A percentile compares a stretch with the other conserved stretches of the same genome.
phyloP scores from a whole-genome alignment of 208 protist species.

The Leptomonas pyrrhocoris region DNA sequence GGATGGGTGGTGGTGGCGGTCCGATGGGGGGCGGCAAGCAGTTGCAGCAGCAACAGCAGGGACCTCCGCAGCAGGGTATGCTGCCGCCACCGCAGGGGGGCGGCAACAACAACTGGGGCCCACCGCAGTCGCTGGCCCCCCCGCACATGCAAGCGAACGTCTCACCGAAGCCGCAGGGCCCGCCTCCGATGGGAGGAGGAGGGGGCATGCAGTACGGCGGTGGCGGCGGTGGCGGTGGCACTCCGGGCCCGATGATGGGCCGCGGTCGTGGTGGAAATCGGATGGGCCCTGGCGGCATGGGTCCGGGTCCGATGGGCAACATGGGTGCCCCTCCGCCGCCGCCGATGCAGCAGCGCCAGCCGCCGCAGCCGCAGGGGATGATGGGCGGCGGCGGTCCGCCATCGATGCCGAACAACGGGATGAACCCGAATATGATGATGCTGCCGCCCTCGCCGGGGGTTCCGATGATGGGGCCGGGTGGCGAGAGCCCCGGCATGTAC shows the following conservation, averaged over 20 bases:
- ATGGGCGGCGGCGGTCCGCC: conserved; percentile 24
- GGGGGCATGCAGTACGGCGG: conserved; percentile 25
- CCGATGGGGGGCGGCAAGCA: conserved; percentile 33
- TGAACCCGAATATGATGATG: conserved; percentile 25
- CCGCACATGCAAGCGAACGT: conserved; percentile 29
- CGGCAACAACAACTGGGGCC: conserved; percentile 31
- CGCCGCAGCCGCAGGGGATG: conserved; percentile 18
- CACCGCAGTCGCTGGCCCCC: conserved; percentile 25
- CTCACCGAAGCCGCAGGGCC: conserved; percentile 33
- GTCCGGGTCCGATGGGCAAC: conserved; percentile 23
- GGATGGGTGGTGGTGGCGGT: conserved; percentile 22
- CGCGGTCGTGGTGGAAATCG: conserved; percentile 17
- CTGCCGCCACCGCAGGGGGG: conserved; percentile 7
- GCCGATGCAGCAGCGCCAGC: conserved; percentile 28
- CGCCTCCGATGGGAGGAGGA: conserved; percentile 20
- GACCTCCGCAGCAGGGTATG: background rate
- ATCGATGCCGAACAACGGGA: conserved; percentile 12
- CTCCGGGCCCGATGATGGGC: conserved; percentile 27
- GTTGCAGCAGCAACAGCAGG: conserved; percentile 21
- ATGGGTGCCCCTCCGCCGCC: conserved; percentile 29
- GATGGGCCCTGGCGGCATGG: conserved; percentile 15
- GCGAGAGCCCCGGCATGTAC: conserved; percentile 19
- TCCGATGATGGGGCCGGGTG: conserved; percentile 29
- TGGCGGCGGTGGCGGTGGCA: conserved; percentile 19
- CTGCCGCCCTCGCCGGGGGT: conserved; percentile 23